phyloP scores from a whole-genome alignment of 768 basidiomycete species.

The Boletus rufocinnamomeus region DNA sequence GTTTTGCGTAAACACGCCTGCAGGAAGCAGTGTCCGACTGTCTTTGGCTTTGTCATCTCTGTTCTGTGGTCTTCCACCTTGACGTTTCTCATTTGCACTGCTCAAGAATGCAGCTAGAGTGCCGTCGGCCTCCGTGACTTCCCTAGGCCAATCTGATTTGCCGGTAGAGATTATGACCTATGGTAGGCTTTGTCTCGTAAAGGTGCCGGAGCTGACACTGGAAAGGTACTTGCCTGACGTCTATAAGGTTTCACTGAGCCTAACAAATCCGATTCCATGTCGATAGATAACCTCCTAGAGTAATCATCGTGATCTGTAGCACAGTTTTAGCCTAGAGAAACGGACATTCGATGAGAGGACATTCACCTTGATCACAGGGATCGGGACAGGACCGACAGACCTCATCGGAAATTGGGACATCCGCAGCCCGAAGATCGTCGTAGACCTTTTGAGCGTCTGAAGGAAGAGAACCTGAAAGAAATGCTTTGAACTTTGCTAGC shows the following conservation, averaged over 20 bases:
- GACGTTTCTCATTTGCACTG: slow-evolving; percentile 21
- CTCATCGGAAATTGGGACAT: slow-evolving; percentile 64
- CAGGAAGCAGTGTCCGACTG: slow-evolving; percentile 17
- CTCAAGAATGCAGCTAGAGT: slow-evolving; percentile 67
- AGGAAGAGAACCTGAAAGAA: slow-evolving; percentile 21
- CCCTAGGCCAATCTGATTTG: slow-evolving; percentile 82
- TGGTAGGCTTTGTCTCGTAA: slow-evolving; percentile 2
- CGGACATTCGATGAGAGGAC: slow-evolving; percentile 21
- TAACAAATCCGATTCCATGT: slow-evolving; percentile 80
- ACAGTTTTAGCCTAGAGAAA: slow-evolving; percentile 27
- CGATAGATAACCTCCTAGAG: slow-evolving; percentile 70
- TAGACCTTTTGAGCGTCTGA: slow-evolving; percentile 43
- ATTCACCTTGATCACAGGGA: slow-evolving; percentile 71
- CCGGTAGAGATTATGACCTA: slow-evolving; percentile 91
- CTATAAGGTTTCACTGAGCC: slow-evolving; percentile 84
- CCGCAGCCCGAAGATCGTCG: slow-evolving; percentile 53
- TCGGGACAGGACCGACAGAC: slow-evolving; percentile 76
- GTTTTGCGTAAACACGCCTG: slow-evolving; percentile 60
- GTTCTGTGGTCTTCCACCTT: slow-evolving; percentile 5
- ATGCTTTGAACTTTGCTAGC: slow-evolving; percentile 27
- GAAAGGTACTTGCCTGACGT: slow-evolving; percentile 60
- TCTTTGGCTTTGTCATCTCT: slow-evolving; percentile 6
- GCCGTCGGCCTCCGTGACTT: slow-evolving; percentile 70
- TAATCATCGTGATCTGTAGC: slow-evolving; percentile 70
- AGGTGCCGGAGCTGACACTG: neutral